phyloP scores from a whole-genome alignment of 1,139 yeast genomes.

The Candida frijolesensis region DNA sequence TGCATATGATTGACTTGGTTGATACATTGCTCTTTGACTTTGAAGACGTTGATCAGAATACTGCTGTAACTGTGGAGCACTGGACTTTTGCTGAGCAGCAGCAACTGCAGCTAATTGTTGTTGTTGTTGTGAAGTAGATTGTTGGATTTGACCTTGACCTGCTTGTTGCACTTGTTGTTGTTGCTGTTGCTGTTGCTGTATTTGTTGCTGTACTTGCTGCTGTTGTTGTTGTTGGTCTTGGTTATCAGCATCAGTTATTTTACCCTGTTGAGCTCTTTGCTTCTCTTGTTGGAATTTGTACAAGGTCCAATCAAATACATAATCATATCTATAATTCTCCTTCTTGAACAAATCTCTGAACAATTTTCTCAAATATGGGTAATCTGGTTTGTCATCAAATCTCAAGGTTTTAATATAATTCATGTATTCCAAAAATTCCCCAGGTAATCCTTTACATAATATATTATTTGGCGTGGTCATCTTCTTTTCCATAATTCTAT shows the following conservation, averaged over 20 bases:
- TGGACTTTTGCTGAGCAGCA: slow-evolving; percentile 7
- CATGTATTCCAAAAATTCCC: slow-evolving; percentile 86
- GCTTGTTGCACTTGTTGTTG: slow-evolving; percentile 18
- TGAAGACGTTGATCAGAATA: slow-evolving; percentile 16
- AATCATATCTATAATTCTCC: slow-evolving; percentile 90
- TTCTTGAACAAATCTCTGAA: slow-evolving; percentile 88
- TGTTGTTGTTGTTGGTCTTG: slow-evolving; percentile 22
- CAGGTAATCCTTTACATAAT: slow-evolving; percentile 88
- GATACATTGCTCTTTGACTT: slow-evolving; percentile 15
- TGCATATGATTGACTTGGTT: slow-evolving; percentile 14
- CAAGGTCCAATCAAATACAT: slow-evolving; percentile 96
- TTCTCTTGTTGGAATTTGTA: slow-evolving; percentile 73
- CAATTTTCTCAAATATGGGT: slow-evolving; percentile 82
- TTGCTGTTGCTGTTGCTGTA: slow-evolving; percentile 15
- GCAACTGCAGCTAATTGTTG: slow-evolving; percentile 19
- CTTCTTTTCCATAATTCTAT: slow-evolving; percentile 94
- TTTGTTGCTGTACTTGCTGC: slow-evolving; percentile 16
- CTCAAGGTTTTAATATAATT: slow-evolving; percentile 87
- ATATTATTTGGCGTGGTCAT: slow-evolving; percentile 90
- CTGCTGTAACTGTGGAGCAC: slow-evolving; percentile 7
- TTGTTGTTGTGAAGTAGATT: slow-evolving; percentile 7
- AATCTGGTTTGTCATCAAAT: slow-evolving; percentile 96
- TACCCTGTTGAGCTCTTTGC: slow-evolving; percentile 55
- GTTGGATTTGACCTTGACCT: slow-evolving; percentile 5
- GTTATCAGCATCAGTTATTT: slow-evolving; percentile 30